Conservation (phyloP, 2,329 filamentous ascomycete species). For the Colletotrichum echinochloae region DNA sequence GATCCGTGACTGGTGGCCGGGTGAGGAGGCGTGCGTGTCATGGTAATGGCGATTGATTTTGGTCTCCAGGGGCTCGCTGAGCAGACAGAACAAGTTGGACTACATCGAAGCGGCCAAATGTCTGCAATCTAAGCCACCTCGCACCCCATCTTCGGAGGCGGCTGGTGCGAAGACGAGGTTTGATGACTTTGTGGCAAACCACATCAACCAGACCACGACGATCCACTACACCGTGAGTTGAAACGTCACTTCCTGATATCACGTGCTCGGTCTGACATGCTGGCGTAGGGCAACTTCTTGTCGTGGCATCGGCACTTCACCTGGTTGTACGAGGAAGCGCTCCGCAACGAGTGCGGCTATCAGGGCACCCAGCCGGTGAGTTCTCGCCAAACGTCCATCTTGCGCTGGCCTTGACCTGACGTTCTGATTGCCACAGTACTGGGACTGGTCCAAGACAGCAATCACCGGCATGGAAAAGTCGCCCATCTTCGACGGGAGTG, state of each 20-base stretch:
- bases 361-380: conserved; percentile 53
- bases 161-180: conserved; percentile 59
- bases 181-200: conserved; percentile 63
- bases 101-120: conserved; percentile 62
- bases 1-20: too few species aligned
- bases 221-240: conserved; percentile 56
- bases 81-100: conserved; percentile 48
- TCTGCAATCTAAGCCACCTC: conserved; percentile 53
- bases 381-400: not conserved
- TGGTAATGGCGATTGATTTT: not conserved
- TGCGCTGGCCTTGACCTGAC: conserved; percentile 15
- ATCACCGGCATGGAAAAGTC: conserved; percentile 52
- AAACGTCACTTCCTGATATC: conserved; percentile 4
- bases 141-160: conserved; percentile 49
- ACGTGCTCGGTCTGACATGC: not conserved
- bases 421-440: conserved; percentile 15
- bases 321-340: conserved; percentile 45
- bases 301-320: conserved; percentile 50
- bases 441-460: conserved; percentile 50
- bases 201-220: conserved; percentile 59
- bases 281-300: conserved; percentile 44
- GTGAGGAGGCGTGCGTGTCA: not conserved
- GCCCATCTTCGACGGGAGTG: conserved; percentile 63
- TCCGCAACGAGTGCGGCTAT: conserved; percentile 51
- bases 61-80: conserved; percentile 46